These are phyloP conservation scores for Cladorrhinum samala DNA, from an alignment of 495 filamentous ascomycete genomes.

Conservation along the genomic window DNA sequence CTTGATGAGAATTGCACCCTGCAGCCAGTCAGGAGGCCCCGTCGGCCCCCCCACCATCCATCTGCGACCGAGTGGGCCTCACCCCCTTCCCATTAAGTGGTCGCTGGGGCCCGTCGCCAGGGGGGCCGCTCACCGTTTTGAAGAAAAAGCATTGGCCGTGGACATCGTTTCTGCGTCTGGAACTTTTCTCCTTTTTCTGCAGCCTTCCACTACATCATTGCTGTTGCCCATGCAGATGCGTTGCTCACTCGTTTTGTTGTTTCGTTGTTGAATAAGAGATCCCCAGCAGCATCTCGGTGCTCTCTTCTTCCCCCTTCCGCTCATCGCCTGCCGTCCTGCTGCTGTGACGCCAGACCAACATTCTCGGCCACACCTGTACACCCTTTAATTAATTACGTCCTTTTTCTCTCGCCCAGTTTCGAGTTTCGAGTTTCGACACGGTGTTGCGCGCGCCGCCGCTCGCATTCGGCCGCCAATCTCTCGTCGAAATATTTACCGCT, in stretches of 20 bases:
- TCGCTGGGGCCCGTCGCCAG: constrained; percentile 6
- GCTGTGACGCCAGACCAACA: not conserved
- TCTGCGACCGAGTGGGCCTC: constrained; percentile 4
- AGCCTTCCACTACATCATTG: constrained; percentile 21
- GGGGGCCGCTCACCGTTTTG: constrained; percentile 15
- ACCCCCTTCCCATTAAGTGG: constrained; percentile 19
- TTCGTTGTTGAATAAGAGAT: not conserved
- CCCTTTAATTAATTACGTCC: not conserved
- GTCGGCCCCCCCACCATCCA: not conserved
- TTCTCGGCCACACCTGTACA: not conserved
- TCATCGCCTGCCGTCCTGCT: not conserved
- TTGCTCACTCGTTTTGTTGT: constrained; percentile 14
- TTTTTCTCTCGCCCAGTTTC: no score
- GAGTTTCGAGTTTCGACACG: no score
- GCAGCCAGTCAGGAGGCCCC: not conserved
- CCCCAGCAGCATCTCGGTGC: not conserved
- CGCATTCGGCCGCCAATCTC: not conserved
- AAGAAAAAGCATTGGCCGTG: constrained; percentile 14
- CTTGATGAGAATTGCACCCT: not conserved
- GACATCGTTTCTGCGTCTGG: constrained; percentile 5
- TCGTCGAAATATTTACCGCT: not conserved
- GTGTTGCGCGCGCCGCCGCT: not conserved
- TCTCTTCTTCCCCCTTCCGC: not conserved
- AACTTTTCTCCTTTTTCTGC: constrained; percentile 7
- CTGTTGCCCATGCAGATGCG: constrained; percentile 13